phyloP scores from a whole-genome alignment of 1,284 basidiomycete genomes.

The Tilletia walkeri region DNA sequence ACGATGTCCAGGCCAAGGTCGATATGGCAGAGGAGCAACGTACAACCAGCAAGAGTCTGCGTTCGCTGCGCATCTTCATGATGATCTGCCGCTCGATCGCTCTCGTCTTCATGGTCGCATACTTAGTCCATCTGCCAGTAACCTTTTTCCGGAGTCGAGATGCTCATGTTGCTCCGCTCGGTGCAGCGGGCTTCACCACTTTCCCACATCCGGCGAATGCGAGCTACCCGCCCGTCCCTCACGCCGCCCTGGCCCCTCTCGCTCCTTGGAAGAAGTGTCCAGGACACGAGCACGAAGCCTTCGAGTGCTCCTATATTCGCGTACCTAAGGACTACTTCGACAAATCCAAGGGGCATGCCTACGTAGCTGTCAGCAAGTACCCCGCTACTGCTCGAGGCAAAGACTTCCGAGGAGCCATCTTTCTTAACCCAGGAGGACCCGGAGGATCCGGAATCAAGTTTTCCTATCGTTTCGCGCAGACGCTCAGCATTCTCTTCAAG shows the following conservation, averaged over 20 bases:
- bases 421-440: slow-evolving; percentile 17
- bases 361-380: slow-evolving; percentile 50
- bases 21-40: too few relatives aligned
- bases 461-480: not conserved
- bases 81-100: too few relatives aligned
- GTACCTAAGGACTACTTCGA: slow-evolving; percentile 56
- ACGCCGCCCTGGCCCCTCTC: not conserved
- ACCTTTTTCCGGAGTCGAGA: too few relatives aligned
- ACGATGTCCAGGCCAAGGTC: too few relatives aligned
- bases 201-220: not conserved
- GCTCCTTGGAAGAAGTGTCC: slow-evolving; percentile 2
- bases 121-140: too few relatives aligned
- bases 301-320: not conserved
- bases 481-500: not conserved
- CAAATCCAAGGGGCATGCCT: slow-evolving; percentile 40
- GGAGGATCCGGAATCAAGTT: not conserved
- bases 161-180: not conserved
- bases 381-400: slow-evolving; percentile 25
- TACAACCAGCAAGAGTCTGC: too few relatives aligned
- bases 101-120: too few relatives aligned
- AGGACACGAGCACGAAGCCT: not conserved
- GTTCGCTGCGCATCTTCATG: too few relatives aligned
- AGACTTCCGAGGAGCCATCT: slow-evolving; percentile 17
- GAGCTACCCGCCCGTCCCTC: not conserved
- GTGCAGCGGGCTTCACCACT: not conserved